Evolutionary conservation across 768 basidiomycete genomes (phyloP).

Genomic region (Cystobasidiopsis lactophilus): DNA sequence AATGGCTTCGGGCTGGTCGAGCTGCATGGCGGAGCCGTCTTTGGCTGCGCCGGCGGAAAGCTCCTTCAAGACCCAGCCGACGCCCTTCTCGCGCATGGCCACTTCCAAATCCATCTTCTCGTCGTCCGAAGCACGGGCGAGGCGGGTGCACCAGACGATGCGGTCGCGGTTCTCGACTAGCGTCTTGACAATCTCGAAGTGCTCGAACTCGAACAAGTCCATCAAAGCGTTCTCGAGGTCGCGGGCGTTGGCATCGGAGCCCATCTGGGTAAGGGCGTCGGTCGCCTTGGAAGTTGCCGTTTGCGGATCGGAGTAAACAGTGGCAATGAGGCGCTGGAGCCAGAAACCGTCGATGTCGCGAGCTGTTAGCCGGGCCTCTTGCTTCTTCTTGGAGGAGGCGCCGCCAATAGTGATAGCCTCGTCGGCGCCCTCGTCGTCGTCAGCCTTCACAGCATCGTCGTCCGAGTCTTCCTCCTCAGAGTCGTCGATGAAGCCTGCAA

Average conservation of each 20-base stretch:
- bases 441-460: constrained; percentile 25
- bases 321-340: constrained; percentile 83
- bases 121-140: constrained; percentile 69
- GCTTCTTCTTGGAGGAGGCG: constrained; percentile 28
- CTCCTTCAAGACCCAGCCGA: constrained; percentile 84
- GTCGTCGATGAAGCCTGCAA: constrained; percentile 46
- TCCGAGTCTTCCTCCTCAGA: constrained; percentile 32
- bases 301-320: constrained; percentile 79
- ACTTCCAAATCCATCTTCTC: constrained; percentile 85
- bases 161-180: constrained; percentile 91
- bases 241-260: constrained; percentile 63
- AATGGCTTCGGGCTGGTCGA: constrained; percentile 38
- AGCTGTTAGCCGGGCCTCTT: constrained; percentile 52
- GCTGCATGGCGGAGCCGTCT: constrained; percentile 40
- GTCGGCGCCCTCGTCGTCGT: constrained; percentile 29
- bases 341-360: constrained; percentile 92
- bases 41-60: constrained; percentile 48
- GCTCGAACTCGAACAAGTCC: constrained; percentile 75
- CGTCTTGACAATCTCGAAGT: constrained; percentile 64
- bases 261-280: constrained; percentile 58
- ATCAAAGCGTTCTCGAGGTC: constrained; percentile 91
- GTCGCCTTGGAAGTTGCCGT: constrained; percentile 81
- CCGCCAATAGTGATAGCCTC: constrained; percentile 57
- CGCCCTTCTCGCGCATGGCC: constrained; percentile 89
- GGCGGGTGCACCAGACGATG: constrained; percentile 92